Base-by-base conservation (phyloP, 345 rosid species). In the Ceriops zippeliana region DNA sequence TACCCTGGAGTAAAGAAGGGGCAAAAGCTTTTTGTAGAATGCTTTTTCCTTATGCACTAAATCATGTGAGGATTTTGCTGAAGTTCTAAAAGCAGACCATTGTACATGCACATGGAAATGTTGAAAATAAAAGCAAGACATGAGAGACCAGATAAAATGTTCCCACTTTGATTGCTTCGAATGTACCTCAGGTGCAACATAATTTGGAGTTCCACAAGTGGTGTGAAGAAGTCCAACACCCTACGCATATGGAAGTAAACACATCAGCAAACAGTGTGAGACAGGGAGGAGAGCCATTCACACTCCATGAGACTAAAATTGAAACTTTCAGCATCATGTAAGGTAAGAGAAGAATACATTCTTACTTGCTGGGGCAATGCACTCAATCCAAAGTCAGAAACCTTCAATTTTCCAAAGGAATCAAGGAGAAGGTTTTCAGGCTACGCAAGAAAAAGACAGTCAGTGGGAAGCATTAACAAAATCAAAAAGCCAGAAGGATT, bases 161-260 rank as follows among this genome's bases (percentile, higher is more conserved):
- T 62, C 35, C 38, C 49, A 1, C 0, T 22, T 56, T 46, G 34
- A 30, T 38, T 8, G 31, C 28, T 52, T 46, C 38, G 27, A 17
- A 7, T 38, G 30, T 77, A 83, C 84, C 86, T 83, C 86, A 52
- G 95, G 95, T 24, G 95, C 95, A 66, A 89, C 79, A 76, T 89
- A 89, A 85, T 89, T 86, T 26, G 97, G 97, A 66, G 97, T 95
- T 81, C 99, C 99, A 79, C 99, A 95, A 27, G 97, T 85, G 11
- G 99, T 93, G 61, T 82, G 93, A 64, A 91, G 86, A 75, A 93
- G 91, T 63, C 75, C 83, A 72, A 75, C 86, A 57, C 86, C 88
- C 89, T 86, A 71, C 52, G 47, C 53, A 74, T 31, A 56, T 17
- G 66, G 38, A 71, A 77, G 47, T 15, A 46, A 70, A 58, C 62